Evolutionary conservation across 495 filamentous ascomycete species (phyloP).

Genomic region (Tuber melanosporum): DNA sequence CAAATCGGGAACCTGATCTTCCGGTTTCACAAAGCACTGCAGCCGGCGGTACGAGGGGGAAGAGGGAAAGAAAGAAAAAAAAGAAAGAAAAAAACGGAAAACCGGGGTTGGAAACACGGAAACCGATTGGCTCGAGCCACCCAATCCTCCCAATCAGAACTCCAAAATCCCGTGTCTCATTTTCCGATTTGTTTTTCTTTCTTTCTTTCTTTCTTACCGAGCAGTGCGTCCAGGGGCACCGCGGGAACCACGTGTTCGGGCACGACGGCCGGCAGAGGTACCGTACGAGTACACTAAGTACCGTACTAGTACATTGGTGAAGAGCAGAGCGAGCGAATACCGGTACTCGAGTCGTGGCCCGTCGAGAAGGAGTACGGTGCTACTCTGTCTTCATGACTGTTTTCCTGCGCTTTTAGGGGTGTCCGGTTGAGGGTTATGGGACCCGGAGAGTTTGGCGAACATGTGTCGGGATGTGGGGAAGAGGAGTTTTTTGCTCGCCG

Average conservation of each 20-base stretch:
- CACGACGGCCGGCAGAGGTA: slow-evolving; percentile 45
- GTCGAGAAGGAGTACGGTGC: slow-evolving; percentile 40
- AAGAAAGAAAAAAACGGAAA: too few relatives aligned
- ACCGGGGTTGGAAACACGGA: too few relatives aligned
- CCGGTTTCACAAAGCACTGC: slow-evolving; percentile 55
- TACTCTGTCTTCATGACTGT: slow-evolving; percentile 52
- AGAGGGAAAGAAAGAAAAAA: too few relatives aligned
- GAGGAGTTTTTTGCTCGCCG: slow-evolving; percentile 63
- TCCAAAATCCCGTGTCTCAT: too few relatives aligned
- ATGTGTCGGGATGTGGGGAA: slow-evolving; percentile 51
- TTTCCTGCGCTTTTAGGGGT: slow-evolving; percentile 59
- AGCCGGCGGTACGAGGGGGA: too few relatives aligned
- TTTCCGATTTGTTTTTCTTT: too few relatives aligned
- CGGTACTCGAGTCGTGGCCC: slow-evolving; percentile 53
- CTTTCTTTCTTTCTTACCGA: slow-evolving; percentile 15
- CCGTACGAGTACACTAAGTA: too few relatives aligned
- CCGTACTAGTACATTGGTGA: slow-evolving; percentile 49
- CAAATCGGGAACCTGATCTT: slow-evolving; percentile 61
- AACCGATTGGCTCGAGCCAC: too few relatives aligned
- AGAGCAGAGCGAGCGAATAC: slow-evolving; percentile 52
- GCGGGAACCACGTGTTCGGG: slow-evolving; percentile 41
- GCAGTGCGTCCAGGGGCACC: slow-evolving; percentile 43
- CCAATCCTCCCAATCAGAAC: too few relatives aligned
- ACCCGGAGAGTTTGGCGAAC: slow-evolving; percentile 51
- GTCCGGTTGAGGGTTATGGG: slow-evolving; percentile 59